Percentiles rank a stretch among this genome's conserved stretches.
Conservation (phyloP, 176 grass and related monocot genomes). For the Oryza rufipogon region DNA sequence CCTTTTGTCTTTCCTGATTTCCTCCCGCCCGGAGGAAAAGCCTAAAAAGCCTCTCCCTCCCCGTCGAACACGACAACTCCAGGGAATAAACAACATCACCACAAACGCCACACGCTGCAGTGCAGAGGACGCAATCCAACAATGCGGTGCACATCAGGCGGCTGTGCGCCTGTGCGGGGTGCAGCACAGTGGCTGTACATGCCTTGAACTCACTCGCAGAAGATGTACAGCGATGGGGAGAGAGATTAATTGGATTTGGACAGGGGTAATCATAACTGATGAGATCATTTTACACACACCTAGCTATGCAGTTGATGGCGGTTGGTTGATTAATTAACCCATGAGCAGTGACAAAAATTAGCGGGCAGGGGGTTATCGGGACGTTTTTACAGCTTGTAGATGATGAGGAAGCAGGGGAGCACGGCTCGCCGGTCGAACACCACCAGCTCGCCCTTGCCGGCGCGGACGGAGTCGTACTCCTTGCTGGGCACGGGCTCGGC, state of each 20-base stretch:
- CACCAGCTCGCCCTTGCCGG: slow-evolving; percentile 71
- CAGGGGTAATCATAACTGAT: not conserved
- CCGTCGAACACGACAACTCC: slow-evolving; percentile 38
- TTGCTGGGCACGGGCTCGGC: slow-evolving; percentile 17
- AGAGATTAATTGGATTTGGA: not conserved
- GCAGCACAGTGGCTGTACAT: slow-evolving; percentile 24
- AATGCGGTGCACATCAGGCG: not conserved
- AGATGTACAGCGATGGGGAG: not conserved
- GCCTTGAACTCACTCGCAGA: slow-evolving; percentile 1
- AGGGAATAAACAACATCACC: slow-evolving; percentile 38
- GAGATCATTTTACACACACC: not conserved
- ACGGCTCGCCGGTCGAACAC: slow-evolving; percentile 82
- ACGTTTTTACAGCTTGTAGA: slow-evolving; percentile 72
- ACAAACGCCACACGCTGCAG: not conserved
- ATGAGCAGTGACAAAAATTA: slow-evolving; percentile 14
- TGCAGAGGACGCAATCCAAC: slow-evolving; percentile 25
- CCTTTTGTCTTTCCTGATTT: slow-evolving; percentile 36
- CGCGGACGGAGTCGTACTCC: slow-evolving; percentile 67
- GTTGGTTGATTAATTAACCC: slow-evolving; percentile 11
- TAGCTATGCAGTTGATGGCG: slow-evolving; percentile 9
- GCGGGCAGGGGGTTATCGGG: slow-evolving; percentile 21
- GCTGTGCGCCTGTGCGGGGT: not conserved
- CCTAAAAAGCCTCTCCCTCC: slow-evolving; percentile 29
- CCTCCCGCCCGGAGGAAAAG: not conserved
- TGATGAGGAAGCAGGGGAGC: slow-evolving; percentile 93